phyloP scores from a whole-genome alignment of 495 filamentous ascomycete species.

The Xylaria intraflava region DNA sequence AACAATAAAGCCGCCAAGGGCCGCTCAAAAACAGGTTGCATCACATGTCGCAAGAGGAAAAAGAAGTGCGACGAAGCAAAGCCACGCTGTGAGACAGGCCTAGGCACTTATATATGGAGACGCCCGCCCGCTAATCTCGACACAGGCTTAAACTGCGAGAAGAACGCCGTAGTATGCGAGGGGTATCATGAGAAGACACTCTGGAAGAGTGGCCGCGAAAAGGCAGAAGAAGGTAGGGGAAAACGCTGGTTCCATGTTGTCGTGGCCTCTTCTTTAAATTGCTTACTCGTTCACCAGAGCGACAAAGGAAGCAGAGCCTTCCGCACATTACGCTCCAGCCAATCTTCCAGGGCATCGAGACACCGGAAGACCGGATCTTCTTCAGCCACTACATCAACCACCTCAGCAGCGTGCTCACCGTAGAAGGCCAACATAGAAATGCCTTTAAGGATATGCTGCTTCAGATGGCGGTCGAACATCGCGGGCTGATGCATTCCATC shows the following conservation, averaged over 20 bases:
- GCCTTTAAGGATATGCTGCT: conserved; percentile 86
- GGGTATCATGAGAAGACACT: conserved; percentile 84
- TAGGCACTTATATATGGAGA: neutral
- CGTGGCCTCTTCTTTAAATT: neutral
- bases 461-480: conserved; percentile 75
- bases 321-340: conserved; percentile 62
- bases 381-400: conserved; percentile 81
- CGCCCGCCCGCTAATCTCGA: conserved; percentile 15
- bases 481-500: conserved; percentile 87
- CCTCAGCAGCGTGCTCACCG: conserved; percentile 71
- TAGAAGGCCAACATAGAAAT: conserved; percentile 78
- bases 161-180: conserved; percentile 89
- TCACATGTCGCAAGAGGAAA: conserved; percentile 85
- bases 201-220: conserved; percentile 80
- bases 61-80: conserved; percentile 98
- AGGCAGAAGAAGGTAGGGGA: conserved; percentile 60
- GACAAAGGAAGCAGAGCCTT: conserved; percentile 35
- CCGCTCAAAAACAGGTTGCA: conserved; percentile 90
- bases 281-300: conserved; percentile 35
- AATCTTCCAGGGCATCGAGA: conserved; percentile 82
- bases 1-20: conserved; percentile 70
- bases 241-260: neutral
- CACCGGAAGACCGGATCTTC: conserved; percentile 72
- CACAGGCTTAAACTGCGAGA: conserved; percentile 78
- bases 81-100: conserved; percentile 56